Percentiles rank a stretch among this genome's conserved stretches.
Evolutionary conservation across 2,329 filamentous ascomycete genomes (phyloP).

Genomic region (Microsporum canis): DNA sequence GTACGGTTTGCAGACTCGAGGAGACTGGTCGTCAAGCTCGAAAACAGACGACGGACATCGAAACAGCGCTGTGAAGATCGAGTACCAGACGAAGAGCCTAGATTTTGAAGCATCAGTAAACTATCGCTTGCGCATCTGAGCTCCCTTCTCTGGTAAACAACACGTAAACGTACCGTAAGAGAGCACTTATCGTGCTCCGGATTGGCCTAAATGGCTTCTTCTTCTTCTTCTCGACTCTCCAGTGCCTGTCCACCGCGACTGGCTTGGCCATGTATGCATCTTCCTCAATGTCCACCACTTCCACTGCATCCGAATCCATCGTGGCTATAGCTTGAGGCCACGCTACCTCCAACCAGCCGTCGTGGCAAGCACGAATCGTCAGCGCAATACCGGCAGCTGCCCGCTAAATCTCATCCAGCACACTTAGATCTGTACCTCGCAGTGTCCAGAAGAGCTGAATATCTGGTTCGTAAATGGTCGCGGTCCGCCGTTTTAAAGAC

Average conservation of each 20-base stretch:
- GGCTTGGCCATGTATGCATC: neutral
- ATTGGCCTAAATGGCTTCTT: neutral
- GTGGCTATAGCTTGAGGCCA: neutral
- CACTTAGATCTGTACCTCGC: neutral
- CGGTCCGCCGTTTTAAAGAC: neutral
- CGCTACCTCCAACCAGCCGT: neutral
- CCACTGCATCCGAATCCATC: neutral
- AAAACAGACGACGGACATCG: slow-evolving; percentile 64
- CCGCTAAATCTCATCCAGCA: neutral
- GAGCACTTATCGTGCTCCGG: neutral
- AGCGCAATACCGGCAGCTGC: neutral
- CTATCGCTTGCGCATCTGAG: neutral
- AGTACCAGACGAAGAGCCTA: slow-evolving; percentile 76
- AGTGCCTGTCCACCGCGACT: neutral
- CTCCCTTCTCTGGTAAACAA: neutral
- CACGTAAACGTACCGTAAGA: neutral
- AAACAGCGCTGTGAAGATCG: slow-evolving; percentile 67
- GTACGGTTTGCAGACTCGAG: slow-evolving; percentile 74
- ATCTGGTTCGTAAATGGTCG: neutral
- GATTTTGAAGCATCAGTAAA: neutral
- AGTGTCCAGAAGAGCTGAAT: neutral
- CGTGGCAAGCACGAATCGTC: neutral
- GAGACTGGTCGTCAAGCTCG: slow-evolving; percentile 57
- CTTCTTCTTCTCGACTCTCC: too few relatives aligned
- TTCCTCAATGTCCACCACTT: neutral